Evolutionary conservation across 352 stramenopile genomes (phyloP), one percentile per base, ranked within the genome.

Genomic region (Phytophthora agathidicida): DNA sequence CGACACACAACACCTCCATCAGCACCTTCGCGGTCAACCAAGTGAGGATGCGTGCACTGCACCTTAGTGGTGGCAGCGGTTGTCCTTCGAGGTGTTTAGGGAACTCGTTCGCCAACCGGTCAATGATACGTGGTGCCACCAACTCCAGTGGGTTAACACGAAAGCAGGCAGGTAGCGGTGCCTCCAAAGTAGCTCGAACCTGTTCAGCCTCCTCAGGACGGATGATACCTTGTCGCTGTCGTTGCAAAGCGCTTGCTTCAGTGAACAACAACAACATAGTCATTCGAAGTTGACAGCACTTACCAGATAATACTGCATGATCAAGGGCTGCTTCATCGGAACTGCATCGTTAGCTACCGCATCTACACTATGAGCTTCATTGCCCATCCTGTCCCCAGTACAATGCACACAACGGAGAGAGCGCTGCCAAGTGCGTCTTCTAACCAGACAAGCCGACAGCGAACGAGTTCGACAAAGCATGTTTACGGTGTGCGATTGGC

Each of bases 261-360:
- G 54, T 42, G 4, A 39, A 27, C 11, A 39, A 39, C 33, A 22
- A 2, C 33, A 8, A 5, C 7, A 23, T 6, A 3, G 3, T n/a
- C 30, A 6, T 43, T n/a, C 10, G 10, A 30, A 27, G 13, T n/a
- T 17, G 28, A 51, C n/a, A n/a, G n/a, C 20, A 42, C 5, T 2
- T 41, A 89, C 77, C 54, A 92, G 30, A 47, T 92, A 92, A 55
- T 90, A 92, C 54, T 90, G 73, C 45, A 88, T 65, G 46, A 91
- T 68, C 35, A 76, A 37, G n/a, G 63, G 64, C 46, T 64, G 56
- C 41, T 59, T 73, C 27, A 58, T 42, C 16, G 63, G 50, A 14
- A 64, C 62, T 20, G 51, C 45, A 43, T 46, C 33, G 7, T 32
- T 24, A 17, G 16, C 28, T 45, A 43, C 24, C n/a, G 28, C 27